A percentile compares a stretch with the other conserved stretches of the same genome.
phyloP scores from a whole-genome alignment of 164 flowering plant genomes.

The Hamamelis virginiana region DNA sequence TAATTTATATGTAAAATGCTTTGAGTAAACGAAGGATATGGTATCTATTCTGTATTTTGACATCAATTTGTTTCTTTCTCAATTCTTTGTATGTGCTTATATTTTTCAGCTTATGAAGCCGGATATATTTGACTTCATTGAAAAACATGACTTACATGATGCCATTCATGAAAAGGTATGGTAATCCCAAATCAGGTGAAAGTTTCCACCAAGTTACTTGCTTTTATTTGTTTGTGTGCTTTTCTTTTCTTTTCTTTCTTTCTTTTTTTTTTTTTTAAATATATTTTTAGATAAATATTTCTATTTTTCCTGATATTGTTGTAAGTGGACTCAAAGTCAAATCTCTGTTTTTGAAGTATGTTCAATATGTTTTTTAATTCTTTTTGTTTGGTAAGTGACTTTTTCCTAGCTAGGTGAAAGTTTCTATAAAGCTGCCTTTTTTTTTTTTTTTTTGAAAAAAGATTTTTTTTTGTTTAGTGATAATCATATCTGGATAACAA shows the following conservation, averaged over 20 bases:
- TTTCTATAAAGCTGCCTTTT: too few relatives aligned
- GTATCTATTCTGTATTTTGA: not conserved
- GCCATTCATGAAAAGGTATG: conserved; percentile 86
- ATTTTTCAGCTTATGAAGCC: conserved; percentile 84
- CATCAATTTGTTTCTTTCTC: conserved; percentile 10
- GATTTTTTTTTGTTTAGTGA: not conserved
- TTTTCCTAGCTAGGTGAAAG: too few relatives aligned
- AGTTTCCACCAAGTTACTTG: not conserved
- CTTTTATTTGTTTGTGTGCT: too few relatives aligned
- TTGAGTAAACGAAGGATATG: not conserved
- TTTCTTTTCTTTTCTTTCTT: too few relatives aligned
- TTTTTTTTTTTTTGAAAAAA: too few relatives aligned
- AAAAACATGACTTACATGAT: conserved; percentile 81
- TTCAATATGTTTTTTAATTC: too few relatives aligned
- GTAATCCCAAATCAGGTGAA: conserved; percentile 1
- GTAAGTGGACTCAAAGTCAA: too few relatives aligned
- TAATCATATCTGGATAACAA: not conserved
- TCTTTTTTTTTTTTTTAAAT: too few relatives aligned
- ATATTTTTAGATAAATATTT: not conserved
- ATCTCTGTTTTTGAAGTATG: too few relatives aligned
- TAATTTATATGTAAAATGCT: not conserved
- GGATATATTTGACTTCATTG: conserved; percentile 82
- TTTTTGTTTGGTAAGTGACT: too few relatives aligned
- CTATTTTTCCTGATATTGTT: too few relatives aligned
- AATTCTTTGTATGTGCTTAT: conserved; percentile 2